Base-by-base conservation (phyloP, 2,329 filamentous ascomycete genomes). In the Hypoxylon sp. region DNA sequence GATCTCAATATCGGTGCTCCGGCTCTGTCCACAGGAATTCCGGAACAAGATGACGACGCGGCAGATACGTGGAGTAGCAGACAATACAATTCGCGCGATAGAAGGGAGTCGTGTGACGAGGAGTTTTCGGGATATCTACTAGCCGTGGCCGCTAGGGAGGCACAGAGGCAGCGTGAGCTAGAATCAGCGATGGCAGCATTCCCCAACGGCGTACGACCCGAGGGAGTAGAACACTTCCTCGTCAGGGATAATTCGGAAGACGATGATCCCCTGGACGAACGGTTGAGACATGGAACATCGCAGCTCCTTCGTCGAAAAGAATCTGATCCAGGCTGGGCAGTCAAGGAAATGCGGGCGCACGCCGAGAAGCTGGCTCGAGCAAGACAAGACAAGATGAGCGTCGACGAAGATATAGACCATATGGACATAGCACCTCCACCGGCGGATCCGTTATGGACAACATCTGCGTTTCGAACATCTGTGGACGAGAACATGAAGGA, bases 291-390 rank as follows among this genome's bases (percentile, higher is more conserved):
- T 75, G 73, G 76, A 57, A 62, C 78, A 8, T 82, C 80, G 11
- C 76, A 78, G 55, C 78, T 81, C 46, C 64, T 77, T 26, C 83
- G 87, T 64, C 85, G 88, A 44, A 88, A 90, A 75, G 89, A 88
- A 51, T 90, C 88, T 1, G 86, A 88, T 54, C 84, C 89, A 73
- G 86, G 87, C 63, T 95, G 92, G 90, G 93, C 94, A 77, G 85
- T 96, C 75, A 87, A 90, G 74, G 91, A 94, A 74, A 92, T 96
- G 91, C 91, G 93, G 73, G 87, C 90, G 73, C 91, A 95, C 79
- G 91, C 90, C 57, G 88, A 93, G 73, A 84, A 90, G 73, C 79
- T 90, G 53, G 85, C 89, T 68, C 81, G 85, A 72, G 84, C 84
- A 46, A 81, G 81, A 64, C 80, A 81, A 74, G 78, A 81, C 63